Evolutionary conservation across 768 basidiomycete genomes (phyloP), one percentile per base, ranked within the genome.

Genomic region (Porphyrellus cyaneotinctus): DNA sequence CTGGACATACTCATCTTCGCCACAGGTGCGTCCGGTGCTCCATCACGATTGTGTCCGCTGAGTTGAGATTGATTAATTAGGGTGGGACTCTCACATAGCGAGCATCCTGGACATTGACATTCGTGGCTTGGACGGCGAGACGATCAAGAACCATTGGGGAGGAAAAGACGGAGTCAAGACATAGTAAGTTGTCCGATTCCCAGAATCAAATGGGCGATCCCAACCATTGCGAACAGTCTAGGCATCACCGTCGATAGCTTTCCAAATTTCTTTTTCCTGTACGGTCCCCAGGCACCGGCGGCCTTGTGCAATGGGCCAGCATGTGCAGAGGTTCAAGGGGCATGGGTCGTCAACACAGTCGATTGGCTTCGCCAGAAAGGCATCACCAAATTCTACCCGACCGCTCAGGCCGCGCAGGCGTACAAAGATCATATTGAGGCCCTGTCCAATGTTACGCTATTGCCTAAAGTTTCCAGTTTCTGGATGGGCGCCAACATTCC

Each of bases 1-100:
- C 11, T 57, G 17, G 47, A 57, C 26, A 18, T 57, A 13, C 36
- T 57, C 11, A 9, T 57, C n/a, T 42, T 57, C 18, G 26, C 26
- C 9, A 28, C 26, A 5, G 26, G 26, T 28, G 9, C 26, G 26
- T 28, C 26, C 9, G 26, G 26, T 9, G 26, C 26, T 28, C 26
- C 9, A 4, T 28, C 26, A 28, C 26, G 26, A 28, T 9, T 4
- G 9, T 9, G 9, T 28, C 9, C 26, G 26, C 9, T 28, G 26
- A 28, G 4, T 28, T 7, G 35, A 10, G n/a, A n/a, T n/a, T 36
- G n/a, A 17, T 18, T 22, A 13, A 14, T 41, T 12, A 41, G 39
- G 39, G 13, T 41, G 22, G 22, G 23, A 41, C 39, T 41, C 39
- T 8, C 39, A 23, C 23, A 24, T 9, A 14, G 39, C 22, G 9